These are phyloP conservation scores for Vaccinium macrocarpon DNA, from an alignment of 148 eudicot species.

Conservation along the genomic window DNA sequence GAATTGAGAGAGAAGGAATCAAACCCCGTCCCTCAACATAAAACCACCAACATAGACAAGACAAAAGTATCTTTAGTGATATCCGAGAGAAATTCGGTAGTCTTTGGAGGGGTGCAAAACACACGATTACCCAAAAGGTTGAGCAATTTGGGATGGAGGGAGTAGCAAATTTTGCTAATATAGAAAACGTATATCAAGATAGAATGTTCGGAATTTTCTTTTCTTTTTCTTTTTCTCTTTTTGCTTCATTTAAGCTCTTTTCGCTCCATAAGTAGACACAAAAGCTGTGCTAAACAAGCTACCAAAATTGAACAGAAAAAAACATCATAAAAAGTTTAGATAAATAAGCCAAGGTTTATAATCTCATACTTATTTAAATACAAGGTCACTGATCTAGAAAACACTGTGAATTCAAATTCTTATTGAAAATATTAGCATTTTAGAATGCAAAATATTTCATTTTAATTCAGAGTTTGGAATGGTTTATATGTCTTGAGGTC, in stretches of 20 bases:
- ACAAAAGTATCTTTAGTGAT: too few relatives aligned
- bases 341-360: not conserved
- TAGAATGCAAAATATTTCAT: not conserved
- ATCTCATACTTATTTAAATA: not conserved
- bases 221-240: not conserved
- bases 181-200: not conserved
- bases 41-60: too few relatives aligned
- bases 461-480: conserved; percentile 7
- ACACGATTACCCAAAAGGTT: too few relatives aligned
- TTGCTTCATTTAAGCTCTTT: too few relatives aligned
- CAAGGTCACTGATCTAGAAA: not conserved
- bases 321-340: not conserved
- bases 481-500: conserved; percentile 15
- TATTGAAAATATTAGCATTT: not conserved
- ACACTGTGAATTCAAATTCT: not conserved
- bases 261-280: not conserved
- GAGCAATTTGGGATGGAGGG: too few relatives aligned
- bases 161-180: not conserved
- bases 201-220: not conserved
- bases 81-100: too few relatives aligned
- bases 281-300: not conserved
- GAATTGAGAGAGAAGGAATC: too few relatives aligned
- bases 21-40: too few relatives aligned
- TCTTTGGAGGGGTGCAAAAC: too few relatives aligned
- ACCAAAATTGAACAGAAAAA: not conserved